A percentile compares a stretch with the other conserved stretches of the same genome.
Conservation (phyloP, 495 filamentous ascomycete genomes). For the Penicillium manginii region DNA sequence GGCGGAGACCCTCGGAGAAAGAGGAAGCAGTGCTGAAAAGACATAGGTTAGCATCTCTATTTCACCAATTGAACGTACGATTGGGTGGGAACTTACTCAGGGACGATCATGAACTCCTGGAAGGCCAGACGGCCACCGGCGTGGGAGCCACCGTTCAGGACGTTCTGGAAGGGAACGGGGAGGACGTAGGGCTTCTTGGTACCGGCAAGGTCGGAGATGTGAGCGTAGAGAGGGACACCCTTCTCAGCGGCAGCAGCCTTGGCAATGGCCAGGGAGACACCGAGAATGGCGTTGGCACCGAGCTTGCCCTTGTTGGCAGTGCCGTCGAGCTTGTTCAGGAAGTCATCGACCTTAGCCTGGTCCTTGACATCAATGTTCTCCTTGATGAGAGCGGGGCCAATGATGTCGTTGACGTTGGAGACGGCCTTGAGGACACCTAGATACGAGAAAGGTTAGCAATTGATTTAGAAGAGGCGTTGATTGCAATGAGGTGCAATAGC, state of each 20-base stretch:
- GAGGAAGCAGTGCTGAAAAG: slow-evolving; percentile 64
- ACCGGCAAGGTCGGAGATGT: slow-evolving; percentile 96
- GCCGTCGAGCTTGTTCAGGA: slow-evolving; percentile 95
- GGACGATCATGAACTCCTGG: slow-evolving; percentile 99
- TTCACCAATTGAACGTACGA: neutral
- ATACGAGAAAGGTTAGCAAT: neutral
- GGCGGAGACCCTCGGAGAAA: slow-evolving; percentile 94
- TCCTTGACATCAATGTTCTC: slow-evolving; percentile 95
- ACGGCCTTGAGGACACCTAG: slow-evolving; percentile 89
- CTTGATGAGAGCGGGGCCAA: slow-evolving; percentile 91
- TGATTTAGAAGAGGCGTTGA: neutral
- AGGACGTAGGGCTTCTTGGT: slow-evolving; percentile 99
- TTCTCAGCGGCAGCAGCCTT: slow-evolving; percentile 99
- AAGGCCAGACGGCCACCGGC: slow-evolving; percentile 98
- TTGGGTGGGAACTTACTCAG: slow-evolving; percentile 59
- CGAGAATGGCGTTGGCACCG: slow-evolving; percentile 98
- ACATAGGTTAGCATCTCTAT: neutral
- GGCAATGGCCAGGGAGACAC: slow-evolving; percentile 92
- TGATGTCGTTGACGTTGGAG: slow-evolving; percentile 90
- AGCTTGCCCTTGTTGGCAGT: slow-evolving; percentile 97
- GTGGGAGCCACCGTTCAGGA: slow-evolving; percentile 98
- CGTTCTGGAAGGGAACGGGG: slow-evolving; percentile 99
- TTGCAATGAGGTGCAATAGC: neutral
- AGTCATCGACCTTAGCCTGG: slow-evolving; percentile 88
- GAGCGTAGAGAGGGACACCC: slow-evolving; percentile 94